Evolutionary conservation across 164 flowering plant genomes (phyloP).

Genomic region (Berberis thunbergii): DNA sequence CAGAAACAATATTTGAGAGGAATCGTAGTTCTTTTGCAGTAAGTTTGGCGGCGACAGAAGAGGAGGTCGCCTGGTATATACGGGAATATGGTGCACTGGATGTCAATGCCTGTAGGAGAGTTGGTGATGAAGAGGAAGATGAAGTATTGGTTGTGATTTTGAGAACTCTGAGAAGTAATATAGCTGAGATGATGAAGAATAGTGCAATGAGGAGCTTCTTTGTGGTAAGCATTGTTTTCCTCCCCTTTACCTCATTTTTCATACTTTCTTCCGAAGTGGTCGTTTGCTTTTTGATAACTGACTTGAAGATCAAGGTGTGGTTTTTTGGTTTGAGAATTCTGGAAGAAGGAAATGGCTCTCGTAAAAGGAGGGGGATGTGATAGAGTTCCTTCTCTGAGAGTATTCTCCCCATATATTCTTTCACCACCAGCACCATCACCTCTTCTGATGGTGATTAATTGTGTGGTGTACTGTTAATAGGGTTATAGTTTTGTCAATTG

Average conservation of each 20-base stretch:
- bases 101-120: background rate
- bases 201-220: constrained; percentile 45
- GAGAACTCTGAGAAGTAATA: constrained; percentile 56
- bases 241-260: constrained; percentile 6
- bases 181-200: constrained; percentile 38
- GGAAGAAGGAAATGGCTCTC: constrained; percentile 12
- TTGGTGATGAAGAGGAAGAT: constrained; percentile 18
- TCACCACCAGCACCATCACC: constrained; percentile 5
- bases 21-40: constrained; percentile 45
- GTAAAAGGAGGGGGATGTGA: constrained; percentile 11
- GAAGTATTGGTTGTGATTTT: constrained; percentile 26
- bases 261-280: background rate
- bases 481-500: background rate
- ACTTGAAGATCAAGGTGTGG: constrained; percentile 1
- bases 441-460: background rate
- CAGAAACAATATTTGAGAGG: constrained; percentile 37
- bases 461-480: background rate
- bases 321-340: constrained; percentile 9
- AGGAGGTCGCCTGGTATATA: constrained; percentile 2
- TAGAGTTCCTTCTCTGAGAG: constrained; percentile 15
- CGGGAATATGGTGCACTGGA: constrained; percentile 1
- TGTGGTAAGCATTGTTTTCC: constrained; percentile 27
- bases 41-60: constrained; percentile 16
- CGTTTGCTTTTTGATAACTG: background rate
- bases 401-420: constrained; percentile 11